A percentile compares a stretch with the other conserved stretches of the same genome.
Evolutionary conservation across 805 yeast genomes (phyloP).

Genomic region (Yarrowia phangngaensis): DNA sequence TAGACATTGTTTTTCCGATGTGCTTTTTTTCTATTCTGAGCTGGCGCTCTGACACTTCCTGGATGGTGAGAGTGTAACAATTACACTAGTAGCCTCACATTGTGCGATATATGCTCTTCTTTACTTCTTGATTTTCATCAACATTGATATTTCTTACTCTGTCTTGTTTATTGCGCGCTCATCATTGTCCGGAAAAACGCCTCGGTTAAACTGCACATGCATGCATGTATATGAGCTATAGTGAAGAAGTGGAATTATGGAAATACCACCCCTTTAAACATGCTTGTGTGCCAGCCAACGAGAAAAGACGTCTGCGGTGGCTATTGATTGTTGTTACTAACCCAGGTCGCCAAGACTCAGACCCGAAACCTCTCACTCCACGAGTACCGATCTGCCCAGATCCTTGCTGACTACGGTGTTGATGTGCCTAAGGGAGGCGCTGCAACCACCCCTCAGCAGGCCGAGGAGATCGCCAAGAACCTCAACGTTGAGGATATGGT

Average conservation of each 20-base stretch:
- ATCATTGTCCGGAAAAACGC: slow-evolving; percentile 22
- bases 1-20: slow-evolving; percentile 26
- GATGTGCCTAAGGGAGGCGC: slow-evolving; percentile 90
- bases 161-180: neutral
- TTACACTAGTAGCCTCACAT: no score
- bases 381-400: slow-evolving; percentile 90
- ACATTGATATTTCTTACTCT: no score
- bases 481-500: slow-evolving; percentile 77
- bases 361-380: slow-evolving; percentile 83
- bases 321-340: slow-evolving; percentile 8
- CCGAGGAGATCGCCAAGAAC: slow-evolving; percentile 72
- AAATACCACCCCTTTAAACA: no score
- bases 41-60: no score
- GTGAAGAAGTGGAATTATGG: no score
- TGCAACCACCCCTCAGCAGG: slow-evolving; percentile 85
- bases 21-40: no score
- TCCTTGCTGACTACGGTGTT: slow-evolving; percentile 77
- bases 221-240: no score
- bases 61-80: no score
- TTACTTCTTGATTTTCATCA: no score
- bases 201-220: slow-evolving; percentile 27
- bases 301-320: no score
- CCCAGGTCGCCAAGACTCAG: slow-evolving; percentile 28
- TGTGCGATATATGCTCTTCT: no score
- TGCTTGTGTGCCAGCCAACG: no score